Conservation (phyloP, 1,284 basidiomycete species). For the Athelia psychrophila region DNA sequence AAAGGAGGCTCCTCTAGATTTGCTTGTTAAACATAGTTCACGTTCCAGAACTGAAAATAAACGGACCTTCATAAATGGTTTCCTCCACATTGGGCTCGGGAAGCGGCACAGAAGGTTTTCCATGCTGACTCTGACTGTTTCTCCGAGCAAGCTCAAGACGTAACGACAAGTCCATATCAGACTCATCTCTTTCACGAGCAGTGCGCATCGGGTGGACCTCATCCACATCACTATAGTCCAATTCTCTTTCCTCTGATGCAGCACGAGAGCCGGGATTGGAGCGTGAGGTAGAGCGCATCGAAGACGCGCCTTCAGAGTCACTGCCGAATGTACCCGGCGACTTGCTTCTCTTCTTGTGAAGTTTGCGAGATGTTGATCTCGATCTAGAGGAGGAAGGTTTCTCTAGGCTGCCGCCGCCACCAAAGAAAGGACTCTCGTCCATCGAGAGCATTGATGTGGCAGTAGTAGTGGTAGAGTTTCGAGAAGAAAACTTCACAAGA, state of each 20-base stretch:
- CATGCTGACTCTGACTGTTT: conserved; percentile 76
- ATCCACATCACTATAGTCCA: conserved; percentile 41
- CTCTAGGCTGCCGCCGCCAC: conserved; percentile 14
- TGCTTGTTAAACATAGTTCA: conserved; percentile 1
- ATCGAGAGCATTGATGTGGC: conserved; percentile 55
- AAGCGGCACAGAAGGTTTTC: conserved; percentile 34
- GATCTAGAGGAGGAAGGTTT: conserved; percentile 8
- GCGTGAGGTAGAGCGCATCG: conserved; percentile 8
- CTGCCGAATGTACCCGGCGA: conserved; percentile 50
- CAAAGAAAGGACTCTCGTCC: conserved; percentile 55
- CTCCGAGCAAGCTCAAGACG: conserved; percentile 75
- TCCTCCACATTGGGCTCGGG: conserved; percentile 52
- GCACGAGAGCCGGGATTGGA: conserved; percentile 39
- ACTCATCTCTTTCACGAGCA: conserved; percentile 46
- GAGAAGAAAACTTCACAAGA: conserved; percentile 64
- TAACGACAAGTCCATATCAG: conserved; percentile 71
- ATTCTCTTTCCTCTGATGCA: conserved; percentile 36
- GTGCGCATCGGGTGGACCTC: conserved; percentile 38
- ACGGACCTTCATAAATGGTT: conserved; percentile 72
- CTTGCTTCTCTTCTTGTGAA: conserved; percentile 56
- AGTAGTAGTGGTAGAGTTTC: conserved; percentile 61
- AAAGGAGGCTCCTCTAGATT: conserved; percentile 56
- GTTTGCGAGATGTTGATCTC: conserved; percentile 46
- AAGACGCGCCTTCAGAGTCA: conserved; percentile 37
- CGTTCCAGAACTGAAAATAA: conserved; percentile 3